Conservation (phyloP, 768 basidiomycete genomes). For the Suillus alpinus region DNA sequence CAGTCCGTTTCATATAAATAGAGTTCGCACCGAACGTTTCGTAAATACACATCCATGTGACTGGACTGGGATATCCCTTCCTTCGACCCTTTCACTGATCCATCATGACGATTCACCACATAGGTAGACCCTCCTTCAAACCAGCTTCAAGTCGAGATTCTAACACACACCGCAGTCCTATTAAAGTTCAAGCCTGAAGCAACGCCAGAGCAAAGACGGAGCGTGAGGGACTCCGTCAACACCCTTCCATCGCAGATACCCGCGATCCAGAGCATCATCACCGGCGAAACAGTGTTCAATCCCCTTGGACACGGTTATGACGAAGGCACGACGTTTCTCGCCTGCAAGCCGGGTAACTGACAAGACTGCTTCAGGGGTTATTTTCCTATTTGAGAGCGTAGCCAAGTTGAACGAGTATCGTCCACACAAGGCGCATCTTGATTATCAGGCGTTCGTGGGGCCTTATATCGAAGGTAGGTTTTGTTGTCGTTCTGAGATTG, state of each 20-base stretch:
- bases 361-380: slow-evolving; percentile 13
- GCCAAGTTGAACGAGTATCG: slow-evolving; percentile 11
- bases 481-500: background rate
- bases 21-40: background rate
- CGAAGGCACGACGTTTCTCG: slow-evolving; percentile 12
- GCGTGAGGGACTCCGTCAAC: slow-evolving; percentile 3
- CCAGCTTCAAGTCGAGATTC: background rate
- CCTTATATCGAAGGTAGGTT: slow-evolving; percentile 21
- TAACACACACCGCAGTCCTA: slow-evolving; percentile 11
- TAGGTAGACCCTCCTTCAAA: slow-evolving; percentile 10
- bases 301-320: slow-evolving; percentile 19
- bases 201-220: slow-evolving; percentile 6
- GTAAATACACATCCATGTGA: background rate
- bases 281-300: slow-evolving; percentile 16
- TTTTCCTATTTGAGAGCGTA: slow-evolving; percentile 23
- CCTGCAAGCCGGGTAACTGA: no score
- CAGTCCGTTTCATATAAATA: background rate
- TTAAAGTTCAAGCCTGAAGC: slow-evolving; percentile 21
- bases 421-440: slow-evolving; percentile 15
- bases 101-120: slow-evolving; percentile 11
- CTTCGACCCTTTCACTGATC: background rate
- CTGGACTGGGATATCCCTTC: background rate
- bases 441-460: slow-evolving; percentile 4
- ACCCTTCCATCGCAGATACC: slow-evolving; percentile 17
- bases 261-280: slow-evolving; percentile 10